phyloP scores from a whole-genome alignment of 306 rosid genomes.

The Cicer judaicum region DNA sequence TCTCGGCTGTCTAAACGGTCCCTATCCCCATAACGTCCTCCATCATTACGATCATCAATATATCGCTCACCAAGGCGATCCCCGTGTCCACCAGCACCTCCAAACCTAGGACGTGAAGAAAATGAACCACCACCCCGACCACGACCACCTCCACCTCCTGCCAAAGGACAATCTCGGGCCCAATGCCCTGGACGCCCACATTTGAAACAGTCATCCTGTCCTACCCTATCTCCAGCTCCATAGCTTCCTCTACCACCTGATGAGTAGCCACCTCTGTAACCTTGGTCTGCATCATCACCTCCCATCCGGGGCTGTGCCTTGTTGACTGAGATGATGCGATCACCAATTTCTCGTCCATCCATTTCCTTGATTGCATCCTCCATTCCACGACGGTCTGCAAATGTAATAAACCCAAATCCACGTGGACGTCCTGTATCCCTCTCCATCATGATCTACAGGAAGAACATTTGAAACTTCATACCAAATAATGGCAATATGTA shows the following conservation, averaged over 20 bases:
- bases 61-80: slow-evolving; percentile 82
- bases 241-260: slow-evolving; percentile 82
- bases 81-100: slow-evolving; percentile 68
- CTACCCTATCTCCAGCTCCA: slow-evolving; percentile 74
- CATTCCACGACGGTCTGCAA: slow-evolving; percentile 91
- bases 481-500: slow-evolving; percentile 28
- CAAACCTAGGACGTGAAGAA: slow-evolving; percentile 84
- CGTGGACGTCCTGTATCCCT: slow-evolving; percentile 93
- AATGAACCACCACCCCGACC: slow-evolving; percentile 76
- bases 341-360: slow-evolving; percentile 90
- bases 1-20: slow-evolving; percentile 83
- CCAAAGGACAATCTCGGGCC: slow-evolving; percentile 93
- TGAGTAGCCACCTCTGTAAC: slow-evolving; percentile 77
- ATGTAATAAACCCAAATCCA: slow-evolving; percentile 96
- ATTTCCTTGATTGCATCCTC: slow-evolving; percentile 97
- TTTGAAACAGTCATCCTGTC: slow-evolving; percentile 95
- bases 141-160: slow-evolving; percentile 73
- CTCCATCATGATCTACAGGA: slow-evolving; percentile 93
- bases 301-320: slow-evolving; percentile 93
- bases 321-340: slow-evolving; percentile 85
- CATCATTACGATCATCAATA: slow-evolving; percentile 78
- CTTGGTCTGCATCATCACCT: slow-evolving; percentile 76
- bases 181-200: slow-evolving; percentile 98
- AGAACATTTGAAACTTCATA: slow-evolving; percentile 46
- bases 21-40: slow-evolving; percentile 83